A percentile compares a stretch with the other conserved stretches of the same genome.
Conservation (phyloP, 768 basidiomycete genomes). For the Kwoniella sp. region DNA sequence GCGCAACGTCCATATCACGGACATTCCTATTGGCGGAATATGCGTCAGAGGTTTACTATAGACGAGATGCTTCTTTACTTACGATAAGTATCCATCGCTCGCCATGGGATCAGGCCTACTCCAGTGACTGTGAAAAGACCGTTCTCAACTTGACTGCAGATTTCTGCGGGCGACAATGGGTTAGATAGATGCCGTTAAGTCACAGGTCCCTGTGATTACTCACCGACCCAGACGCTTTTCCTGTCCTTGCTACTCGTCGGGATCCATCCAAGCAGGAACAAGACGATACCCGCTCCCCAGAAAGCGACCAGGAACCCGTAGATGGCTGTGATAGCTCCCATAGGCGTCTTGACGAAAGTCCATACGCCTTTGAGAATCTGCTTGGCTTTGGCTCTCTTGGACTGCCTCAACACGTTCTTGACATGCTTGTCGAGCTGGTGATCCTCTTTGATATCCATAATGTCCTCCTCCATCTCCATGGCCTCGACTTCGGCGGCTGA, state of each 20-base stretch:
- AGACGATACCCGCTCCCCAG: constrained; percentile 75
- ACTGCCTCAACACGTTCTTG: constrained; percentile 61
- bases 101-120: constrained; percentile 70
- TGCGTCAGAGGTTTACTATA: not conserved
- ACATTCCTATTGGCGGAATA: constrained; percentile 56
- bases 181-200: not conserved
- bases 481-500: constrained; percentile 1
- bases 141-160: constrained; percentile 61
- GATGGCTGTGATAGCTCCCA: constrained; percentile 67
- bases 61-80: not conserved
- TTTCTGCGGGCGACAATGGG: constrained; percentile 17
- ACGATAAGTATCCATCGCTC: constrained; percentile 73
- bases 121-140: constrained; percentile 78
- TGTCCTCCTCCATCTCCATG: constrained; percentile 17
- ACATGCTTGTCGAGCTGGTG: constrained; percentile 69
- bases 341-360: constrained; percentile 78
- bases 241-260: constrained; percentile 64
- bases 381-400: constrained; percentile 58
- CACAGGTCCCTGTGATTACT: constrained; percentile 8
- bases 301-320: constrained; percentile 78
- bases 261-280: constrained; percentile 64
- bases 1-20: constrained; percentile 70
- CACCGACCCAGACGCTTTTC: constrained; percentile 70
- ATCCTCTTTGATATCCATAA: constrained; percentile 27
- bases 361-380: constrained; percentile 67